Evolutionary conservation across 2,329 filamentous ascomycete species (phyloP), one percentile per base, ranked within the genome.

Genomic region (Fusarium abutilonis): DNA sequence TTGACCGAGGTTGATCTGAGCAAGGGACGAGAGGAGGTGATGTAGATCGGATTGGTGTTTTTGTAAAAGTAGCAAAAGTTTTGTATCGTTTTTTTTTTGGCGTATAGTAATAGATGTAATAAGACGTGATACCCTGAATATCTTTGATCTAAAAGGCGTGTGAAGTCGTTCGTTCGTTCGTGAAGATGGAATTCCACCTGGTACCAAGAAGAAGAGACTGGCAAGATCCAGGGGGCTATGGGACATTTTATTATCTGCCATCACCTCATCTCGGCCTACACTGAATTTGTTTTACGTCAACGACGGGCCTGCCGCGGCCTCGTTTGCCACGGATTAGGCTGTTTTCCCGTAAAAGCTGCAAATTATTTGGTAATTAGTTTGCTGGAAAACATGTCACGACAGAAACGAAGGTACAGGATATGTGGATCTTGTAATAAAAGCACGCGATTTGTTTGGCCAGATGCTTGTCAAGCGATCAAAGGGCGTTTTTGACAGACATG

Each of bases 1-100:
- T 28, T 78, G 21, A 58, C 55, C 7, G 74, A 79, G 17, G 75
- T 76, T 17, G 77, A 79, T 42, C 63, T 79, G 32, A 64, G 55
- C 15, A 69, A 63, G 63, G 70, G 69, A 40, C 70, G 69, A 48
- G 51, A 42, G 41, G 36, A 38, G 35, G 40, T 45, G 44, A 68
- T 48, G 56, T 50, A 14, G 39, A 17, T 56, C 42, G 34, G 43
- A 52, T 57, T 49, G 40, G 41, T 51, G 38, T 63, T 47, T 53
- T 41, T 53, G 28, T 48, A 64, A 64, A 53, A 49, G 32, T 45
- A 52, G 32, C 29, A 45, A 64, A 64, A 51, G 32, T 54, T 36
- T 35, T 48, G 48, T 48, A 26, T 45, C 32, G 28, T 58, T 57
- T 19, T 19, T 57, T 19, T 19, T 50, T 68, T 54, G 41, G 45